Base-by-base conservation (phyloP, 371 early-diverging fungal genomes). In the Paraphysoderma sedebokerense region DNA sequence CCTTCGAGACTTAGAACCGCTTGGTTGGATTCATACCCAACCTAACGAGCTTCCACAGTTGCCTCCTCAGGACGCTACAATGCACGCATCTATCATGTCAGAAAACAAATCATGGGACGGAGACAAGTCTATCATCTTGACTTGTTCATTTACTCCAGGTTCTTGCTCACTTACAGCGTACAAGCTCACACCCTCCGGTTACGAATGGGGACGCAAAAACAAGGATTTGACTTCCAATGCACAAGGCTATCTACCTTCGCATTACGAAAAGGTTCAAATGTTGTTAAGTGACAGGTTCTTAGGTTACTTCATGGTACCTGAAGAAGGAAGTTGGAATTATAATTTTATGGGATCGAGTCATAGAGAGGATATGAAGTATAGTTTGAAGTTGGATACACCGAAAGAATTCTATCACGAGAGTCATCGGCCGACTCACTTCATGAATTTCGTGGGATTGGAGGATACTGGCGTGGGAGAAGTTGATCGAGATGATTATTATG, bases 271-370 rank as follows among this genome's bases (percentile, higher is more conserved):
- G 67, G 90, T 91, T 24, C 96, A 93, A 65, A 87, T 96, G 74
- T 60, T 93, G 36, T 63, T 96, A 45, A 81, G 87, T 17, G 95
- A 95, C 61, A 72, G 85, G 38, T 92, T 91, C 80, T 76, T 87
- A 47, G 98, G 98, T 38, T 90, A 80, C 78, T 98, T 95, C 51
- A 87, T 96, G 92, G 96, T 95, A 1, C 98, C 98, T 1, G 84
- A 79, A 20, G 77, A 81, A 15, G 30, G 87, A 86, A 35, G 60
- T 30, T 98, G 98, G 98, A 96, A 98, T 65, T 96, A 93, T 62
- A 82, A 84, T 63, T 89, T 90, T 57, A 88, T 88, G 89, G 95
- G 92, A 22, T 82, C 91, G 20, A 80, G 77, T 50, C 88, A 87
- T 57, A 74, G 79, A 32, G 74, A 82, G 0, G 87, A 85, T 47